Evolutionary conservation across 2,329 filamentous ascomycete genomes (phyloP), one percentile per base, ranked within the genome.

Genomic region (Calycina herbarum): DNA sequence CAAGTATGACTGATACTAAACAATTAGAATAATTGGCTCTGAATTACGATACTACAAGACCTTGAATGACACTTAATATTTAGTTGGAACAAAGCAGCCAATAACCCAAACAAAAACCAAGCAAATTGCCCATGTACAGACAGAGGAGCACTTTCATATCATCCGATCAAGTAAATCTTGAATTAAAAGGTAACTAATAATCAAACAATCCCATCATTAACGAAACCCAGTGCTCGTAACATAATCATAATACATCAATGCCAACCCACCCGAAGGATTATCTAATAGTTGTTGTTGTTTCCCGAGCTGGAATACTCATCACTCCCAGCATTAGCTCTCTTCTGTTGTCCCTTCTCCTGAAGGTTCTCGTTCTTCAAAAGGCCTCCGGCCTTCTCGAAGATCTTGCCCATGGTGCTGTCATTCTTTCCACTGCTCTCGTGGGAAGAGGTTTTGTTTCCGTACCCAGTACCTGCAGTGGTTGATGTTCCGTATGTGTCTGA

Each of bases 331-430:
- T 73, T 77, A 66, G 81, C 80, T 61, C 85, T 79, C 81, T 83
- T 86, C 71, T 76, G 78, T 7, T 76, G 75, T 3, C 85, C 85
- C 76, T 82, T 84, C 69, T 81, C 75, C 63, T 78, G 78, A 13
- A 87, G 64, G 56, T 76, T 77, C 17, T 81, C 78, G 69, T 79
- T 85, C 63, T 81, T 76, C 67, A 88, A 70, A 60, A 83, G 70
- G 13, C 76, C 74, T 8, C 85, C 84, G 5, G 81, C 82, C 79
- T 86, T 87, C 77, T 89, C 84, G 75, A 88, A 77, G 29, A 88
- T 64, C 77, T 85, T 87, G 58, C 85, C 85, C 27, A 85, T 62
- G 17, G 80, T 81, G 60, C 67, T 67, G 59, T 71, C 71, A 7
- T 67, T 66, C 17, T 42, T 27, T 45, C 24, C 24, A 59, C 68